Conservation (phyloP, 805 yeast species). For the Myxozyma sirexii region DNA sequence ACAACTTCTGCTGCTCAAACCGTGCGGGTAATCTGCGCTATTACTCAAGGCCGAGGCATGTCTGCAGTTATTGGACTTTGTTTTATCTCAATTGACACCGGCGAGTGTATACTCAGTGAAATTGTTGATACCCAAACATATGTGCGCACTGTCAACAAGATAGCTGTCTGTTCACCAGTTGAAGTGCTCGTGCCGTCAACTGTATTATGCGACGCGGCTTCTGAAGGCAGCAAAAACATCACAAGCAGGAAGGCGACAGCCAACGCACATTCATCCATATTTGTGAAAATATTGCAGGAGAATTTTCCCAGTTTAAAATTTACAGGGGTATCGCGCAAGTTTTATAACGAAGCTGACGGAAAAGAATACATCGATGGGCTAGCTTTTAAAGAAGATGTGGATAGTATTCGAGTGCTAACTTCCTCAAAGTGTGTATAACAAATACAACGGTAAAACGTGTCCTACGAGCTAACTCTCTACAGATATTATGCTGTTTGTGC, state of each 20-base stretch:
- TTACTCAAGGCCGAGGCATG: slow-evolving; percentile 37
- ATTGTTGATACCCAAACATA: slow-evolving; percentile 51
- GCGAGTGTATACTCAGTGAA: slow-evolving; percentile 45
- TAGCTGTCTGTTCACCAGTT: slow-evolving; percentile 44
- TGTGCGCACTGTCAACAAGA: slow-evolving; percentile 50
- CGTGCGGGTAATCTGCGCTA: slow-evolving; percentile 34
- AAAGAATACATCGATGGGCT: slow-evolving; percentile 29
- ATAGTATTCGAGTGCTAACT: slow-evolving; percentile 38
- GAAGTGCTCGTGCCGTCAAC: slow-evolving; percentile 30
- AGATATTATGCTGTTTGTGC: slow-evolving; percentile 43
- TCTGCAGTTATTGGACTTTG: slow-evolving; percentile 47
- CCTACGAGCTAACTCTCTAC: neutral
- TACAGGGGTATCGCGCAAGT: slow-evolving; percentile 36
- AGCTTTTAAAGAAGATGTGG: slow-evolving; percentile 36
- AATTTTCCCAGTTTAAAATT: slow-evolving; percentile 41
- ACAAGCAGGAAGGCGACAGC: neutral
- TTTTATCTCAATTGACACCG: slow-evolving; percentile 46
- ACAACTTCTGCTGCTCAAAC: neutral
- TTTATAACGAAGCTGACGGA: slow-evolving; percentile 41
- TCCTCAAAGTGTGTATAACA: slow-evolving; percentile 40
- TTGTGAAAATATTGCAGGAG: slow-evolving; percentile 40
- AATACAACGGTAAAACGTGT: too few relatives aligned
- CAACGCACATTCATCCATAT: neutral
- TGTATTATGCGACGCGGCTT: neutral
- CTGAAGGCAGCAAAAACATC: neutral